Base-by-base conservation (phyloP, 1,284 basidiomycete genomes). In the Clitocybe nebularis region DNA sequence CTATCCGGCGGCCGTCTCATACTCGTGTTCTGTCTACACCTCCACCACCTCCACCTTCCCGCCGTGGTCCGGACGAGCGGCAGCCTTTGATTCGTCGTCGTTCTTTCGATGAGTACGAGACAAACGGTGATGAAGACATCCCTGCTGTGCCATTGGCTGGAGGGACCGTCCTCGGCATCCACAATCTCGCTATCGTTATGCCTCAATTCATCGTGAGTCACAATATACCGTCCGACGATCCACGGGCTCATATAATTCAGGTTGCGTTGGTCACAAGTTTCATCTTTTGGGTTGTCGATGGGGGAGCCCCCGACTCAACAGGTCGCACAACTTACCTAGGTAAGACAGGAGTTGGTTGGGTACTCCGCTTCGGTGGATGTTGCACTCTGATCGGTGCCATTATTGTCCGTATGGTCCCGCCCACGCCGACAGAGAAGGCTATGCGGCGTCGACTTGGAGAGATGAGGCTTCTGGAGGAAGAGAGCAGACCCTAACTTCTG, bases 91-190 rank as follows among this genome's bases (percentile, higher is more conserved):
- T 88, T n/a, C 74, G 84, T 34, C 75, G 76, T 33, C 81, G 79
- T 26, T 88, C 88, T 4, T 75, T 77, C 36, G 69, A 77, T 38
- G 74, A 75, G 20, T 71, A 72, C 19, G 75, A 75, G 40, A 57
- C 63, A 29, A 67, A 72, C 26, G 71, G 74, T 41, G 63, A 72
- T 29, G 71, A 74, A 43, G 64, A 71, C 32, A 63, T 63, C 3
- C 67, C 75, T 29, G 57, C 64, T 7, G 74, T 73, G 23, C 77
- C 80, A 10, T 69, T 88, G 35, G 87, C 91, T 0, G 93, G 94
- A n/a, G 94, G 94, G 1, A 94, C 92, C 2, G 85, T 97, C 35
- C 75, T 97, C 35, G 94, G 94, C 2, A 94, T 98, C 30, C 94
- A 98, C 62, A 97, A 97, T 57, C 71, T 97, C 4, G 89, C 93